Evolutionary conservation across 192 early-diverging fungal species (phyloP), one percentile per base, ranked within the genome.

Genomic region (Backusella mclennaniae): DNA sequence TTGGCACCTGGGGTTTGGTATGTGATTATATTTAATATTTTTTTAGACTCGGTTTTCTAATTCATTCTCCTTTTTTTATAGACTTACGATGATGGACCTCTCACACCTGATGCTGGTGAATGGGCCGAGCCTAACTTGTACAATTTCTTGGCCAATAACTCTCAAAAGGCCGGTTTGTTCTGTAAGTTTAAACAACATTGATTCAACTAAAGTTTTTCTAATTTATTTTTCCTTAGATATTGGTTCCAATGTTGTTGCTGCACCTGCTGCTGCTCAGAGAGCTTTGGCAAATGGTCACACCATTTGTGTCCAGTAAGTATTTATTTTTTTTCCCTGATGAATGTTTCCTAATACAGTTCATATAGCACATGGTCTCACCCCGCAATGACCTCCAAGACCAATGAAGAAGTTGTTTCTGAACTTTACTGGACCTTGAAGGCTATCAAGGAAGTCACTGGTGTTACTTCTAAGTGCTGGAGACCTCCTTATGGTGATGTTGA

Each of bases 291-390:
- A 79, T 75, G 89, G 92, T 15, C 90, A 92, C 53, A 84, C 86
- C 35, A 76, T 93, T 59, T 87, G 83, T 35, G 87, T 88, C 42
- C 91, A 92, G 46, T 49, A 49, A 49, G 46, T 19, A 19, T 49
- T 49, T 49, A 6, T 49, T 19, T 19, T 6, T 49, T 49, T 49
- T 19, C 44, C 0, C 19, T 19, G 1, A n/a, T 19, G 11, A 39
- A 3, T 5, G 17, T 17, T 44, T 44, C 6, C 6, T 49, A 49
- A 49, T 49, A n/a, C 1, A n/a, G 15, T 49, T 49, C 6, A 49
- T 8, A 19, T n/a, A 49, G 46, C 73, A 92, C 91, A 29, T 92
- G 90, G 90, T 84, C 87, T 17, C 91, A 92, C 53, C 66, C 79
- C 26, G 29, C 82, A 15, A 82, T 93, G 79, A 87, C 89, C 29